A percentile compares a stretch with the other conserved stretches of the same genome.
These are phyloP conservation scores for Detonula confervacea DNA, from an alignment of 352 stramenopile genomes.

Conservation along the genomic window DNA sequence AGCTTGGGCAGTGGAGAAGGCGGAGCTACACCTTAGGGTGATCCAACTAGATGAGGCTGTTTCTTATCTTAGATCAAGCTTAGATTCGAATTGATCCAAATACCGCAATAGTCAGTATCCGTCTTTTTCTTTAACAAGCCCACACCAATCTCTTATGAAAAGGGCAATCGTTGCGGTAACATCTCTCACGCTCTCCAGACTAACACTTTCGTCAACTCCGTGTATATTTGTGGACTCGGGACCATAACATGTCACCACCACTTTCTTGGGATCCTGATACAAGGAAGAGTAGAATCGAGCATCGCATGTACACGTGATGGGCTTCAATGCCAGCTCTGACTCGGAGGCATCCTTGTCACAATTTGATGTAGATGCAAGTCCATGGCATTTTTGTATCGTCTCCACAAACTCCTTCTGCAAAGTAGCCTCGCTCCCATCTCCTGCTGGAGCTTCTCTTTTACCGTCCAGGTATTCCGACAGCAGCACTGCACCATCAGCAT, in stretches of 20 bases:
- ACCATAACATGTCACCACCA: slow-evolving; percentile 40
- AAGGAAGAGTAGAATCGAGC: slow-evolving; percentile 31
- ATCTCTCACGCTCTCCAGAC: slow-evolving; percentile 32
- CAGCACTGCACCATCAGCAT: slow-evolving; percentile 34
- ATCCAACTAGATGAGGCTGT: neutral
- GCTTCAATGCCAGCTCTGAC: slow-evolving; percentile 16
- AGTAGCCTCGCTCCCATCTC: neutral
- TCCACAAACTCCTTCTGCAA: slow-evolving; percentile 42
- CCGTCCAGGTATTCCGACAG: slow-evolving; percentile 30
- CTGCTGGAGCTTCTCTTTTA: neutral
- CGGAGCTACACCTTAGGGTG: slow-evolving; percentile 17
- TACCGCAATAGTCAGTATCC: too few species aligned
- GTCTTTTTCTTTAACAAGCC: slow-evolving; percentile 25
- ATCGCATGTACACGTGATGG: slow-evolving; percentile 38
- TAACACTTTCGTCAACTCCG: slow-evolving; percentile 40
- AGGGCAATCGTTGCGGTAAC: slow-evolving; percentile 32
- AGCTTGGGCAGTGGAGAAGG: slow-evolving; percentile 64
- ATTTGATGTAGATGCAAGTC: slow-evolving; percentile 1
- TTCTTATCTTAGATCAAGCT: too few species aligned
- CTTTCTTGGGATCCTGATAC: slow-evolving; percentile 29
- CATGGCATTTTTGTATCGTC: slow-evolving; percentile 23
- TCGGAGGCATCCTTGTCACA: neutral
- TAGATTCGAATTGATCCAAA: too few species aligned
- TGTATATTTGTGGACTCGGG: slow-evolving; percentile 34
- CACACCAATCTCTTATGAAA: slow-evolving; percentile 44